Evolutionary conservation across 192 early-diverging fungal species (phyloP).

Genomic region (Coemansia guatemalensis): DNA sequence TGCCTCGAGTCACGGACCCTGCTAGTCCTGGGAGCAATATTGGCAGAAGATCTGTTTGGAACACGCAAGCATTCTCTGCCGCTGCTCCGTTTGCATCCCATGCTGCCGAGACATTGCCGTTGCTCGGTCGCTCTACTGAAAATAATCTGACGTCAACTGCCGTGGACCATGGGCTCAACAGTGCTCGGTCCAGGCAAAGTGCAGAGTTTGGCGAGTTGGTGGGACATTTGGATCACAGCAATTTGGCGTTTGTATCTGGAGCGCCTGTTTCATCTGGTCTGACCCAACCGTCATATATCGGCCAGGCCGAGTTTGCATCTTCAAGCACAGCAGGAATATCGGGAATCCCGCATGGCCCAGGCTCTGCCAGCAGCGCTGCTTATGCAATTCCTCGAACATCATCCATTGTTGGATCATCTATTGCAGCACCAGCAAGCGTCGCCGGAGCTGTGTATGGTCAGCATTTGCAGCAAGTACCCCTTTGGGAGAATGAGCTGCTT

Average conservation of each 20-base stretch:
- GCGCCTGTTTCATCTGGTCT: background rate
- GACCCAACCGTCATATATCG: background rate
- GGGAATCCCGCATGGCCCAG: background rate
- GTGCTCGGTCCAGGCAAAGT: conserved; percentile 17
- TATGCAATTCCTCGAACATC: background rate
- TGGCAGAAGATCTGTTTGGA: background rate
- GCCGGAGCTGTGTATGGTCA: background rate
- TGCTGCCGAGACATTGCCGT: background rate
- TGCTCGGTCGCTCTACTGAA: background rate
- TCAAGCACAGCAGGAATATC: background rate
- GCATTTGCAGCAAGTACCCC: background rate
- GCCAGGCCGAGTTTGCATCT: background rate
- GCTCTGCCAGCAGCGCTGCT: background rate
- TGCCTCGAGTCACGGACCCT: background rate
- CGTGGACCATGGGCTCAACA: background rate
- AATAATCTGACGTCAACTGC: background rate
- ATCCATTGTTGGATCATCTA: background rate
- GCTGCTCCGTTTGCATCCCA: background rate
- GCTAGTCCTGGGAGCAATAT: background rate
- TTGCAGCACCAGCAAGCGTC: background rate
- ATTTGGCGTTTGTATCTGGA: conserved; percentile 3
- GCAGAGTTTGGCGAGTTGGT: conserved; percentile 31
- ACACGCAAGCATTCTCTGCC: background rate
- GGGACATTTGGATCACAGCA: conserved; percentile 15
- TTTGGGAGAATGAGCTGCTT: conserved; percentile 4